Evolutionary conservation across 2,329 filamentous ascomycete genomes (phyloP).

Genomic region (Cladophialophora psammophila): DNA sequence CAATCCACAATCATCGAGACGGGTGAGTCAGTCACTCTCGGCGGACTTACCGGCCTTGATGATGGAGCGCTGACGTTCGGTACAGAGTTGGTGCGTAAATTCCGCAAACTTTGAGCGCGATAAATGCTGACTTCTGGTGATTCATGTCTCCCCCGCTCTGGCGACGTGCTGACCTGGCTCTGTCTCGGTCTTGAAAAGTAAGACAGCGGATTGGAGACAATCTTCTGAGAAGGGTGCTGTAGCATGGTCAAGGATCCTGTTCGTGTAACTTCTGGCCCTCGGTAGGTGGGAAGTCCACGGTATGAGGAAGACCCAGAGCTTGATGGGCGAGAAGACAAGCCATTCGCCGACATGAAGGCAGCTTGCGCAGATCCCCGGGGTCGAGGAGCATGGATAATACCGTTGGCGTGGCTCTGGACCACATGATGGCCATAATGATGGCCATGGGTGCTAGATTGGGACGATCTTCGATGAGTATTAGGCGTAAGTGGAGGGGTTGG

Average conservation of each 20-base stretch:
- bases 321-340: constrained; percentile 35
- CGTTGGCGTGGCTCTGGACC: constrained; percentile 23
- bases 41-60: constrained; percentile 33
- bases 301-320: constrained; percentile 39
- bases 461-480: constrained; percentile 30
- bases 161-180: constrained; percentile 36
- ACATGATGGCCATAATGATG: constrained; percentile 11
- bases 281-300: constrained; percentile 37
- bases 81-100: constrained; percentile 28
- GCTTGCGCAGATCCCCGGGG: constrained; percentile 36
- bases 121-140: constrained; percentile 26
- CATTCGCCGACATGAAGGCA: constrained; percentile 31
- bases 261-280: constrained; percentile 40
- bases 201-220: constrained; percentile 40
- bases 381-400: constrained; percentile 36
- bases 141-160: constrained; percentile 25
- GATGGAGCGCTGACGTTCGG: constrained; percentile 27
- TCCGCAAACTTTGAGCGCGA: constrained; percentile 24
- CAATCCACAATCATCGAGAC: constrained; percentile 36
- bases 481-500: constrained; percentile 37
- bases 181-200: constrained; percentile 40
- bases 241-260: constrained; percentile 40
- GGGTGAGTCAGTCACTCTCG: constrained; percentile 37
- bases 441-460: constrained; percentile 33
- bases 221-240: constrained; percentile 35